These are phyloP conservation scores for Quercus wislizeni DNA, from an alignment of 306 rosid genomes.

Conservation along the genomic window DNA sequence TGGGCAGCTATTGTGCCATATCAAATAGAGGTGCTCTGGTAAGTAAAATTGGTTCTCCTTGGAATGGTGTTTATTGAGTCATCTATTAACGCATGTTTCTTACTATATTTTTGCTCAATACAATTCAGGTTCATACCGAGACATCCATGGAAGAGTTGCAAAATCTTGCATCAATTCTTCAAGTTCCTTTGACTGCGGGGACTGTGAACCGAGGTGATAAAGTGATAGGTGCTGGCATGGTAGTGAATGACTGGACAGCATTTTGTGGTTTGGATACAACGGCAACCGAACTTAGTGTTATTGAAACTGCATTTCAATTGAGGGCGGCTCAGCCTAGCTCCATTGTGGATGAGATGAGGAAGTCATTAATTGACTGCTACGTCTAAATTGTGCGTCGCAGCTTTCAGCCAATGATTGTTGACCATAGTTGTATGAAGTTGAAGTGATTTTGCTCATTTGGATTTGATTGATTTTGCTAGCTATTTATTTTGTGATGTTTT, in stretches of 20 bases:
- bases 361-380: conserved; percentile 71
- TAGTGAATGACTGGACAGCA: conserved; percentile 90
- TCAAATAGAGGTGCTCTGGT: conserved; percentile 95
- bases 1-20: conserved; percentile 82
- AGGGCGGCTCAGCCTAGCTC: conserved; percentile 83
- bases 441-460: too few species aligned
- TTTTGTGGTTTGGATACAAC: conserved; percentile 94
- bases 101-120: not conserved
- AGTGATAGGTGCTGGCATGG: conserved; percentile 80
- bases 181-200: conserved; percentile 89
- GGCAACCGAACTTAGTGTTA: conserved; percentile 85
- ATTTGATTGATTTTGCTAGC: too few species aligned
- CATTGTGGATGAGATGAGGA: conserved; percentile 86
- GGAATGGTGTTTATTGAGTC: not conserved
- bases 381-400: conserved; percentile 38
- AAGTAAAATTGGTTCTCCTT: conserved; percentile 10
- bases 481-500: too few species aligned
- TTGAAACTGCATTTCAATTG: conserved; percentile 87
- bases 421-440: too few species aligned
- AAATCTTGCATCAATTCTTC: conserved; percentile 90
- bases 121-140: conserved; percentile 83
- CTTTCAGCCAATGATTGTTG: too few species aligned
- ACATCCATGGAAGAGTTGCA: conserved; percentile 88
- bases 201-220: conserved; percentile 88
- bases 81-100: not conserved